A percentile compares a stretch with the other conserved stretches of the same genome.
Conservation (phyloP, 371 early-diverging fungal species). For the Phascolomyces articulosus region DNA sequence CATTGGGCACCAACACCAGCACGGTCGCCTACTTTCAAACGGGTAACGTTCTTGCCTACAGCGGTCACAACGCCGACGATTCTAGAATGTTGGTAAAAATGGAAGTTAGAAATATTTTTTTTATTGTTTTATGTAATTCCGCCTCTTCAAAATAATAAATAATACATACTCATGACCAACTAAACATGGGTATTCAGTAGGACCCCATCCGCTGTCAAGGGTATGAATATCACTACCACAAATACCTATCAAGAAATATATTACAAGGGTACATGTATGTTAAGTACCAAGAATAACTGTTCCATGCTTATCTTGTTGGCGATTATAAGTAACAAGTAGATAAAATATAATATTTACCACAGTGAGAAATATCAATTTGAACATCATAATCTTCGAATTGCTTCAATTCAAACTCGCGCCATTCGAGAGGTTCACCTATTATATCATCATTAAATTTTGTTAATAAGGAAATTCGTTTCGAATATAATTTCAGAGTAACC, state of each 20-base stretch:
- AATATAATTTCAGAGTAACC: too few species aligned
- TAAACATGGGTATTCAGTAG: conserved; percentile 60
- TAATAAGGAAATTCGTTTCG: too few species aligned
- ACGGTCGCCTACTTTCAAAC: conserved; percentile 66
- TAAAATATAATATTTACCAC: too few species aligned
- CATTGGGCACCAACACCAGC: conserved; percentile 76
- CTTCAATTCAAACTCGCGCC: conserved; percentile 21
- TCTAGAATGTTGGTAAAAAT: neutral
- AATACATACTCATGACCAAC: conserved; percentile 53
- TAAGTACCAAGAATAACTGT: too few species aligned
- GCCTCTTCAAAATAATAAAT: neutral
- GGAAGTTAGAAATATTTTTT: neutral
- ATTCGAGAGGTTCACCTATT: conserved; percentile 23
- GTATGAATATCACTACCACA: conserved; percentile 55
- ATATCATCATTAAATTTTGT: neutral
- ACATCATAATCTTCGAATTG: conserved; percentile 53
- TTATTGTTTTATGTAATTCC: neutral
- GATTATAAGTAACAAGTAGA: too few species aligned
- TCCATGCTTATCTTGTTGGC: too few species aligned
- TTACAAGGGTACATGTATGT: too few species aligned
- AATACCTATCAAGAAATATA: neutral
- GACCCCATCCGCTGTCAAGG: conserved; percentile 70
- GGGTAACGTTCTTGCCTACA: conserved; percentile 54
- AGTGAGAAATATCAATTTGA: conserved; percentile 62
- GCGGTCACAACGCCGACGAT: conserved; percentile 62